Evolutionary conservation across 768 basidiomycete genomes (phyloP).

Genomic region (Phylloporus rhodoxanthus): DNA sequence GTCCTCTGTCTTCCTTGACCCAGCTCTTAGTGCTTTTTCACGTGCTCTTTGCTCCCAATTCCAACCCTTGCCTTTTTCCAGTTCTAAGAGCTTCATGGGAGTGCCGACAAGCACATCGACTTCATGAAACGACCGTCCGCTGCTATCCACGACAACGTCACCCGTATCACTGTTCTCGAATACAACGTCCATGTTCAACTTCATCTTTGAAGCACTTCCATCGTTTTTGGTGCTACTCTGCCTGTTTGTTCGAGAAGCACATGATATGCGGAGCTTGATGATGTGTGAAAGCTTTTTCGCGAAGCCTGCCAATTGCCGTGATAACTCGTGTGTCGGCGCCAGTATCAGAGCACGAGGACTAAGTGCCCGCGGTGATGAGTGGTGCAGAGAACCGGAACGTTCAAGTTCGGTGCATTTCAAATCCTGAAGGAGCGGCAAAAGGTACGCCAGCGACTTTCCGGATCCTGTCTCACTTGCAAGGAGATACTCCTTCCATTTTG

Average conservation of each 20-base stretch:
- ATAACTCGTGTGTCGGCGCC: slow-evolving; percentile 85
- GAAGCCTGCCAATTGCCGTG: slow-evolving; percentile 69
- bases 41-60: slow-evolving; percentile 34
- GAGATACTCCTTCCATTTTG: slow-evolving; percentile 43
- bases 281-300: slow-evolving; percentile 72
- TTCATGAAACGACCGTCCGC: slow-evolving; percentile 12
- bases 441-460: slow-evolving; percentile 87
- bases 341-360: slow-evolving; percentile 77
- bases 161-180: slow-evolving; percentile 22
- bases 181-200: slow-evolving; percentile 7
- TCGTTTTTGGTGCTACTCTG: slow-evolving; percentile 21
- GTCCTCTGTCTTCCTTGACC: slow-evolving; percentile 23
- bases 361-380: slow-evolving; percentile 26
- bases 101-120: slow-evolving; percentile 64
- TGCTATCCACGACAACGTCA: slow-evolving; percentile 26
- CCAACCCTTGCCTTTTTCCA: slow-evolving; percentile 52
- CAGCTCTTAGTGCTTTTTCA: slow-evolving; percentile 20
- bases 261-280: slow-evolving; percentile 70
- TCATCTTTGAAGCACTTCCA: slow-evolving; percentile 48
- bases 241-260: slow-evolving; percentile 58
- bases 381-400: slow-evolving; percentile 3
- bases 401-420: slow-evolving; percentile 61
- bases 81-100: slow-evolving; percentile 56
- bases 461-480: slow-evolving; percentile 89
- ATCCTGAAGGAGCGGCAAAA: slow-evolving; percentile 75